Percentiles rank a stretch among this genome's conserved stretches.
Evolutionary conservation across 2,329 filamentous ascomycete species (phyloP).

Genomic region (Colletotrichum cordylinicola): DNA sequence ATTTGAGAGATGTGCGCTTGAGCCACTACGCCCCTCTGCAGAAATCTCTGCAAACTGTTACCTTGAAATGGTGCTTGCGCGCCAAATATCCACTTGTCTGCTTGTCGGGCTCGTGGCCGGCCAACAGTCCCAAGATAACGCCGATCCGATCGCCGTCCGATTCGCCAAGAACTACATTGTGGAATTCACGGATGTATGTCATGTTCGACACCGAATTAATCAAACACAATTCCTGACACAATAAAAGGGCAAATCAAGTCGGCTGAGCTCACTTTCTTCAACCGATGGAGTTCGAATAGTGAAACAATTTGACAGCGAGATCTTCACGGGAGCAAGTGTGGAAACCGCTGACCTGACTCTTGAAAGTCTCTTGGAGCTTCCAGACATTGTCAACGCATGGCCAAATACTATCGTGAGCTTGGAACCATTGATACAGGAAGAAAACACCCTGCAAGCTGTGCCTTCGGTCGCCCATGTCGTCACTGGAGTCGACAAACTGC

Average conservation of each 20-base stretch:
- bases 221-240: background rate
- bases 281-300: background rate
- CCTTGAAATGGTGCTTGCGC: background rate
- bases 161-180: slow-evolving; percentile 15
- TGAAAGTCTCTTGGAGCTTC: slow-evolving; percentile 35
- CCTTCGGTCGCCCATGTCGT: slow-evolving; percentile 32
- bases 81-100: background rate
- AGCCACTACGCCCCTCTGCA: background rate
- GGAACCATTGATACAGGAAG: background rate
- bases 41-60: rapidly evolving
- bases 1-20: background rate
- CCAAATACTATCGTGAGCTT: slow-evolving; percentile 14
- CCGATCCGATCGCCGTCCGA: background rate
- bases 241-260: background rate
- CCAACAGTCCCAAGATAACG: background rate
- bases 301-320: slow-evolving; percentile 25
- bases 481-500: slow-evolving; percentile 44
- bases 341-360: slow-evolving; percentile 35
- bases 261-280: background rate
- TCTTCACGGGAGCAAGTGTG: slow-evolving; percentile 41
- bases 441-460: background rate
- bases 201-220: too few relatives aligned
- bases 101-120: background rate
- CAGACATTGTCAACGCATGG: slow-evolving; percentile 43
- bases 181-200: slow-evolving; percentile 11